phyloP scores from a whole-genome alignment of 257 asterid genomes.

The Craterostigma plantagineum region DNA sequence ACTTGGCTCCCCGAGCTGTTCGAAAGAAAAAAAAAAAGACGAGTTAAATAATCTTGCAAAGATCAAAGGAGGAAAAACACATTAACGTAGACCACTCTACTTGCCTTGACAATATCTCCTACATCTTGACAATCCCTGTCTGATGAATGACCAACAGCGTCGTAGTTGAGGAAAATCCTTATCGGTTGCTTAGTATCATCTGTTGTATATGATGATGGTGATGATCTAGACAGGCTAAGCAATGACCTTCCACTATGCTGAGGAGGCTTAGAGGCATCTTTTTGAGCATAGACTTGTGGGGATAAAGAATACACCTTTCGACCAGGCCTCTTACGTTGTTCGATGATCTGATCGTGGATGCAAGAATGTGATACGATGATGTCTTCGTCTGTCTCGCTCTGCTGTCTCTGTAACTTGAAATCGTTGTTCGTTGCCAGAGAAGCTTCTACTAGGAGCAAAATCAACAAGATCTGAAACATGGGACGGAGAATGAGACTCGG shows the following conservation, averaged over 20 bases:
- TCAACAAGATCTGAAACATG: slow-evolving; percentile 30
- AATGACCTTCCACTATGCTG: slow-evolving; percentile 38
- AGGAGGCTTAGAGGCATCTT: slow-evolving; percentile 16
- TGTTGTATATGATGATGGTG: slow-evolving; percentile 10
- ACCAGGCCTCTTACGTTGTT: slow-evolving; percentile 57
- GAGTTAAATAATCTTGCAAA: neutral
- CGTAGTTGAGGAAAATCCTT: slow-evolving; percentile 82
- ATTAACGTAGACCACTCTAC: neutral
- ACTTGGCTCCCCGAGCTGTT: slow-evolving; percentile 61
- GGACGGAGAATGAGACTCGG: neutral
- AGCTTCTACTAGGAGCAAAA: slow-evolving; percentile 27
- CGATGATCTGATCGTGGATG: slow-evolving; percentile 64
- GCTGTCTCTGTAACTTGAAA: slow-evolving; percentile 20
- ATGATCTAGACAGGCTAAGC: slow-evolving; percentile 22
- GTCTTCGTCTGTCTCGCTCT: slow-evolving; percentile 18
- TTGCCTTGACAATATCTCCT: slow-evolving; percentile 83
- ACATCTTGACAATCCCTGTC: slow-evolving; percentile 80
- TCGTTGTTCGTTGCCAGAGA: slow-evolving; percentile 23
- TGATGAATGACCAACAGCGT: slow-evolving; percentile 94
- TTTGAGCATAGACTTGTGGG: slow-evolving; percentile 43
- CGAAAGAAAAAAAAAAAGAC: slow-evolving; percentile 6
- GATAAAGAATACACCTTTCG: slow-evolving; percentile 50
- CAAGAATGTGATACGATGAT: slow-evolving; percentile 44
- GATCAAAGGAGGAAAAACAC: slow-evolving; percentile 7
- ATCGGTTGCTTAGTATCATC: slow-evolving; percentile 58